Base-by-base conservation (phyloP, 2,329 filamentous ascomycete species). In the Botrytis hyacinthi region DNA sequence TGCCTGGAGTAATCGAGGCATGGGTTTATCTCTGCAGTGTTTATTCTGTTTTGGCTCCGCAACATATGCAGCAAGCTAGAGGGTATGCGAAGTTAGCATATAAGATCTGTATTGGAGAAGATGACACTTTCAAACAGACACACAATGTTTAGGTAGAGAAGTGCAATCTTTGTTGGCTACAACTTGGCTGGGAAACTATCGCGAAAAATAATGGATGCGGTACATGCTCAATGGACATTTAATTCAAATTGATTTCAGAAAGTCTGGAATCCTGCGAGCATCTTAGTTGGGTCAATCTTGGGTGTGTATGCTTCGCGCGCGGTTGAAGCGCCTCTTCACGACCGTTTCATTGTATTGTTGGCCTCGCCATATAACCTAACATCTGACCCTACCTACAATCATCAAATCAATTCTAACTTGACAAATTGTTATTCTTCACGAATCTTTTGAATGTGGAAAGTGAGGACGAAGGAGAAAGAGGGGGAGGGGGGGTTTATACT, bases 31-130 rank as follows among this genome's bases (percentile, higher is more conserved):
- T 77, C 22, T 74, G 71, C 48, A 61, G 67, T 8, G 62, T 61
- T 8, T 76, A 75, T 71, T 48, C 42, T 14, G 46, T 26, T 26
- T 20, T 75, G 10, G 76, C 74, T 10, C 67, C 72, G 18, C 29
- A 70, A 16, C 20, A 71, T 10, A 18, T 73, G 9, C 35, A 20
- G 57, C 62, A 67, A 40, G 73, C 63, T 22, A 46, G 26, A 9
- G 60, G 61, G 3, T 72, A 42, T 62, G 74, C 59, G 26, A 74
- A 54, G 20, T 37, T 74, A 46, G 54, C 70, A 5, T 75, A 76
- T 20, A 71, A 46, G 29, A 76, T 76, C 6, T 70, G 70, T 20
- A 48, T 76, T 29, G 74, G 75, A 26, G 74, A 76, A 48, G 72
- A 75, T 73, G 42, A 63, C 40, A 76, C 74, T 8, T 77, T 76